phyloP scores from a whole-genome alignment of 495 filamentous ascomycete species.

The Aspergillus biplanus region DNA sequence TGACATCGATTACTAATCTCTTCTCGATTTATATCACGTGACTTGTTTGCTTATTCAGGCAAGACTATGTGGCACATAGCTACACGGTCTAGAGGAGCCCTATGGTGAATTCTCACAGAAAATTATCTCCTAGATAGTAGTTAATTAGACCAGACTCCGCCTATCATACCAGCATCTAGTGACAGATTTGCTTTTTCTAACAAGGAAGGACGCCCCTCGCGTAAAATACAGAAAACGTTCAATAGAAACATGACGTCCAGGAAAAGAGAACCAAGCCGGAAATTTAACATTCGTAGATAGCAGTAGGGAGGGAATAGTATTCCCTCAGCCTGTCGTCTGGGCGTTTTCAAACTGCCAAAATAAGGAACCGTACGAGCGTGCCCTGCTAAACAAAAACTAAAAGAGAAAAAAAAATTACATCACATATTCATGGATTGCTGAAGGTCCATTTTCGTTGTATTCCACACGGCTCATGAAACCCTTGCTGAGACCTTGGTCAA shows the following conservation, averaged over 20 bases:
- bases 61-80: not conserved
- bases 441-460: conserved; percentile 78
- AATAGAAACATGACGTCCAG: conserved; percentile 13
- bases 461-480: conserved; percentile 73
- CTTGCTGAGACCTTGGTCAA: conserved; percentile 71
- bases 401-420: conserved; percentile 27
- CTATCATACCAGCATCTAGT: conserved; percentile 29
- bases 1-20: not conserved
- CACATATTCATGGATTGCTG: conserved; percentile 63
- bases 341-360: not conserved
- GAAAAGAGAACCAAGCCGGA: conserved; percentile 4
- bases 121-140: conserved; percentile 13
- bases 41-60: not conserved
- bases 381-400: not conserved
- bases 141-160: conserved; percentile 31
- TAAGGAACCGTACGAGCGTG: conserved; percentile 6
- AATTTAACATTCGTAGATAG: conserved; percentile 9
- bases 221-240: conserved; percentile 29
- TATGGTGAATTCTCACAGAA: conserved; percentile 10
- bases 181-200: conserved; percentile 28
- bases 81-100: not conserved
- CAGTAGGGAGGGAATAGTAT: not conserved
- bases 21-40: conserved; percentile 11
- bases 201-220: conserved; percentile 25
- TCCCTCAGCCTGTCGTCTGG: conserved; percentile 2